Conservation (phyloP, 177 flowering plant genomes). For the Vitis hybrid region DNA sequence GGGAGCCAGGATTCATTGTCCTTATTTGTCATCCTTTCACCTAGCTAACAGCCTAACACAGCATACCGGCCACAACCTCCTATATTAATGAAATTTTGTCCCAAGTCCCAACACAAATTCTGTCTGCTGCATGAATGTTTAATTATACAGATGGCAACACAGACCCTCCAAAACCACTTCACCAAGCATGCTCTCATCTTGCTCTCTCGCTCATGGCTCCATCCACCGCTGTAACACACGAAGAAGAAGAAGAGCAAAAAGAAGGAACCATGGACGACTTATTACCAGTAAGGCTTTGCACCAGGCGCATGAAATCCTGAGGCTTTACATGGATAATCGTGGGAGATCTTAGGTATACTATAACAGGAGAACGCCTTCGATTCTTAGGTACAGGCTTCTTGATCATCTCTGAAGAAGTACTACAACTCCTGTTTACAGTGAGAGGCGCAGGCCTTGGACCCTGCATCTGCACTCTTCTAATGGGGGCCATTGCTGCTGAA, state of each 20-base stretch:
- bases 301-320: constrained; percentile 36
- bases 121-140: too few species aligned
- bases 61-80: too few species aligned
- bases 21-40: too few species aligned
- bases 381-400: constrained; percentile 12
- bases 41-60: too few species aligned
- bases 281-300: constrained; percentile 44
- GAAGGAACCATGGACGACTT: background rate
- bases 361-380: constrained; percentile 21
- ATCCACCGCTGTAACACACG: background rate
- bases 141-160: too few species aligned
- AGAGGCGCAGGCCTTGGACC: constrained; percentile 41
- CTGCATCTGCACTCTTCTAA: constrained; percentile 17
- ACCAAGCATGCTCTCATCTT: too few species aligned
- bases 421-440: background rate
- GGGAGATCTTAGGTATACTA: constrained; percentile 36
- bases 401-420: constrained; percentile 11
- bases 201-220: too few species aligned
- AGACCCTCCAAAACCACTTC: too few species aligned
- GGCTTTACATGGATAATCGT: constrained; percentile 31
- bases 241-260: background rate
- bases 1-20: too few species aligned
- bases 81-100: too few species aligned
- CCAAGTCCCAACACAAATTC: too few species aligned
- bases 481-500: too few species aligned